These are phyloP conservation scores for Penicillium sclerotiorum DNA, from an alignment of 2,329 filamentous ascomycete genomes.

Conservation along the genomic window DNA sequence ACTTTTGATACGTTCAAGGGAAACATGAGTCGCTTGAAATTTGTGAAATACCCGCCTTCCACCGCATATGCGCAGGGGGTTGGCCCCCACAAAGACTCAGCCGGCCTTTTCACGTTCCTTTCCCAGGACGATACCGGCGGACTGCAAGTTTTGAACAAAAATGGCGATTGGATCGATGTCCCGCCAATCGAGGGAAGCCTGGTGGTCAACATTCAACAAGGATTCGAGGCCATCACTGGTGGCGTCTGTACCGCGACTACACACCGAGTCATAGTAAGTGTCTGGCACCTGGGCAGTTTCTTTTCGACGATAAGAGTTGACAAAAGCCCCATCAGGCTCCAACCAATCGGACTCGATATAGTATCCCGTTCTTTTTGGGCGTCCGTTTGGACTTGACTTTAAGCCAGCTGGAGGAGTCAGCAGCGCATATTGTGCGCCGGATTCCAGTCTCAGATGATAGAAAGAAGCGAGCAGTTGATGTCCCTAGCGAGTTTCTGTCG, in stretches of 20 bases:
- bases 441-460: conserved; percentile 35
- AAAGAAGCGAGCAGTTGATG: conserved; percentile 37
- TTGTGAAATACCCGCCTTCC: conserved; percentile 57
- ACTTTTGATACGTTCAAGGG: conserved; percentile 55
- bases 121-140: conserved; percentile 50
- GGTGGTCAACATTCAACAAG: conserved; percentile 55
- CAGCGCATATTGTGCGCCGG: conserved; percentile 32
- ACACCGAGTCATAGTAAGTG: conserved; percentile 40
- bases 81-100: conserved; percentile 61
- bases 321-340: too few species aligned
- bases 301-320: too few species aligned
- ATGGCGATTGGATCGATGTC: conserved; percentile 50
- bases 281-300: too few species aligned
- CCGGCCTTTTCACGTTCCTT: conserved; percentile 45
- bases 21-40: conserved; percentile 57
- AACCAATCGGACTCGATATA: conserved; percentile 38
- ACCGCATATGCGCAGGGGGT: conserved; percentile 53
- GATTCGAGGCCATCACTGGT: conserved; percentile 59
- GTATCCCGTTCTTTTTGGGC: conserved; percentile 60
- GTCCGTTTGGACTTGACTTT: conserved; percentile 55
- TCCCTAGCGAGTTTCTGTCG: conserved; percentile 41
- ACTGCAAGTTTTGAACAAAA: conserved; percentile 50
- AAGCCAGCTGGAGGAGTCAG: conserved; percentile 40
- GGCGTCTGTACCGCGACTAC: conserved; percentile 54
- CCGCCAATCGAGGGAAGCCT: conserved; percentile 47